These are phyloP conservation scores for cucumber (Cucumis sativus) DNA, from an alignment of 306 rosid species.

Conservation along the genomic window Cucumber_9930_V3 NC_026656.2:22355001-22355500, in stretches of 20 bases:
- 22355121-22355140: slow-evolving; percentile 3
- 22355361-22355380: slow-evolving; percentile 14
- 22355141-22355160: neutral
- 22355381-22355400: slow-evolving; percentile 12
- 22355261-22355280: slow-evolving; percentile 8
- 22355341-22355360: slow-evolving; percentile 11
- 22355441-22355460: slow-evolving; percentile 17
- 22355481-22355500: slow-evolving; percentile 8
- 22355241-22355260: slow-evolving; percentile 8
- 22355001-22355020: neutral
- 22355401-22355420: neutral
- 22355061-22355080: neutral
- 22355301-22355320: slow-evolving; percentile 11
- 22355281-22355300: slow-evolving; percentile 10
- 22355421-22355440: slow-evolving; percentile 14
- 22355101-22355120: neutral
- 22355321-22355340: slow-evolving; percentile 10
- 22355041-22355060: neutral
- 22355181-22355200: neutral
- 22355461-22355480: slow-evolving; percentile 15
- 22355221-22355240: slow-evolving; percentile 8
- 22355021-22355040: neutral
- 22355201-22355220: neutral
- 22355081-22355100: neutral
- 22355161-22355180: neutral